Base-by-base conservation (phyloP, 2,329 filamentous ascomycete species). In the Sporothrix brasiliensis region DNA sequence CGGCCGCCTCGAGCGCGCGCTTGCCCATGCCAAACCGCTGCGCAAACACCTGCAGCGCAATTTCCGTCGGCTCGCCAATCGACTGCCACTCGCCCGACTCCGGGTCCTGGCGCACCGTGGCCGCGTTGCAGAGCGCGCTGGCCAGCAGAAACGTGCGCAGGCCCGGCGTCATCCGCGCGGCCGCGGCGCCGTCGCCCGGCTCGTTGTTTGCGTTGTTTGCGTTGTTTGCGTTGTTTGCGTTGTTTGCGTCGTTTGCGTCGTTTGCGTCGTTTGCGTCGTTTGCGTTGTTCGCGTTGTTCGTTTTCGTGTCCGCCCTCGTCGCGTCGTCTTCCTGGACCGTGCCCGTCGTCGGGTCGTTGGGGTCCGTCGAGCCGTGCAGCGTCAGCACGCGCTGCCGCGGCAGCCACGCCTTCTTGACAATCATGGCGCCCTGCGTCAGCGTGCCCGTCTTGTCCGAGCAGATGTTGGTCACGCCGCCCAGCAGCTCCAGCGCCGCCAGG, bases 391-490 rank as follows among this genome's bases (percentile, higher is more conserved):
- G 83, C 2, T 83, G 83, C 34, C 4, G 34, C 14, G 89, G 88
- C 52, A 91, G 83, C 86, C 88, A 91, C 0, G 86, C 87, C 76
- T 89, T 89, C 73, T 87, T 84, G 19, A 89, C 87, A 73, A 91
- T 88, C 89, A 91, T 91, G 75, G 88, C 88, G 49, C 89, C 87
- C 74, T 89, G 86, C 0, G 88, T 90, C 16, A 90, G 80, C 0
- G 90, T 92, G 16, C 90, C 90, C 0, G 89, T 92, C 79, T 91
- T 91, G 80, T 91, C 89, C 30, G 89, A 91, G 79, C 89, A 92
- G 75, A 92, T 90, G 76, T 91, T 88, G 70, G 89, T 91, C 30
- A 92, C 89, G 56, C 88, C 89, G 14, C 90, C 90, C 1, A 92
- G 83, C 14, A 89, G 88, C 75, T 92, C 90, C 0, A 92, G 83